phyloP scores from a whole-genome alignment of 805 yeast genomes.

The Zygotorulaspora florentina region DNA sequence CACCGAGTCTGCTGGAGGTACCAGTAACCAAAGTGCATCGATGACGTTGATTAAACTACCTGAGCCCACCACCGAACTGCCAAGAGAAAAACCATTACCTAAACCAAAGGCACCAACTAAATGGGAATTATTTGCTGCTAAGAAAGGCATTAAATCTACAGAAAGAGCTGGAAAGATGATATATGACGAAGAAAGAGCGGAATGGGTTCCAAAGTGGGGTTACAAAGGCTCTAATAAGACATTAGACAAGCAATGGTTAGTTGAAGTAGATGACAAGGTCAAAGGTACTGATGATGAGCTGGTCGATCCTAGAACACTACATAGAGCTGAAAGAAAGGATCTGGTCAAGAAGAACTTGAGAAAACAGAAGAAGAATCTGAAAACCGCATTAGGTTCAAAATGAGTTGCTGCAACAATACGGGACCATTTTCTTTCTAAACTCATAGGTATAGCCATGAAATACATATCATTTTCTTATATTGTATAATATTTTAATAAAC shows the following conservation, averaged over 20 bases:
- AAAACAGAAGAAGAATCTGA: slow-evolving; percentile 79
- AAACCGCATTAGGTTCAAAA: slow-evolving; percentile 28
- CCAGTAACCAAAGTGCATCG: slow-evolving; percentile 55
- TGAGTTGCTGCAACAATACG: background rate
- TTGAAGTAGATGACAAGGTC: slow-evolving; percentile 80
- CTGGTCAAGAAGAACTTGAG: slow-evolving; percentile 77
- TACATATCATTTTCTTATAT: background rate
- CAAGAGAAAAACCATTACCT: slow-evolving; percentile 95
- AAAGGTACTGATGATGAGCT: slow-evolving; percentile 57
- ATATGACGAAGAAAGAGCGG: slow-evolving; percentile 81
- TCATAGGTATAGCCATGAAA: background rate
- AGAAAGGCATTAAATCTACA: slow-evolving; percentile 90
- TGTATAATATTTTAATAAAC: slow-evolving; percentile 1
- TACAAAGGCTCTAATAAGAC: slow-evolving; percentile 89
- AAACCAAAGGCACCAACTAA: slow-evolving; percentile 87
- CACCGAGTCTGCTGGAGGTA: slow-evolving; percentile 58
- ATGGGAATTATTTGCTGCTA: slow-evolving; percentile 96
- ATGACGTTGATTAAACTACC: slow-evolving; percentile 85
- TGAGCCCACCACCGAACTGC: slow-evolving; percentile 72
- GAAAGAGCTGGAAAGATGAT: slow-evolving; percentile 85
- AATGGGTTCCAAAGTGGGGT: slow-evolving; percentile 99
- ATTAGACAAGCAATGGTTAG: slow-evolving; percentile 88
- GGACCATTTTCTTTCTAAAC: background rate
- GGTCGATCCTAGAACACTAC: slow-evolving; percentile 81
- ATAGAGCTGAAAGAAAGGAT: slow-evolving; percentile 77